phyloP scores from a whole-genome alignment of 202 grass and related monocot species.

The Thinopyrum obtusiflorum region DNA sequence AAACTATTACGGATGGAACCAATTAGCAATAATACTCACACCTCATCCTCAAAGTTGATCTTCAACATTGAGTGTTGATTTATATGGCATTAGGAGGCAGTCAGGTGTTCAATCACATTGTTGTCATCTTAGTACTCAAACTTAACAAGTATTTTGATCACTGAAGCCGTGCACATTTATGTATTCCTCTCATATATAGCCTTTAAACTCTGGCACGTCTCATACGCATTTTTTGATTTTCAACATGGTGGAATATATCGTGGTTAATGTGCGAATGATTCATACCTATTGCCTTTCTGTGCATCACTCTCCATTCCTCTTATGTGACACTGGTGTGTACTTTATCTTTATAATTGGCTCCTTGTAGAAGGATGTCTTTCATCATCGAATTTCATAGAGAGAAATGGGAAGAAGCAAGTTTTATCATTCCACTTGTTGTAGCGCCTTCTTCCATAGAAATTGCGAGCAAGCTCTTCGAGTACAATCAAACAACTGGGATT shows the following conservation, averaged over 20 bases:
- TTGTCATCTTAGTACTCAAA: background rate
- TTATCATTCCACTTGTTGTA: background rate
- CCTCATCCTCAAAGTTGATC: background rate
- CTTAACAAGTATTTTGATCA: background rate
- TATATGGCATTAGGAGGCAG: background rate
- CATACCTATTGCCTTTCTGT: background rate
- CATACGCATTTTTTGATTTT: background rate
- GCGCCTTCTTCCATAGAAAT: background rate
- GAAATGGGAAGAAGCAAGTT: background rate
- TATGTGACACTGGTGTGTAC: background rate
- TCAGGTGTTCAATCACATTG: background rate
- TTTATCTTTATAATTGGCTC: background rate
- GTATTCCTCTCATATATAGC: background rate
- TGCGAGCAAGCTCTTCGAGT: background rate
- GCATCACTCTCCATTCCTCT: background rate
- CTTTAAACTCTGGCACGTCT: background rate
- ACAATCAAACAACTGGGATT: background rate
- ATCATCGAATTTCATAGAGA: background rate
- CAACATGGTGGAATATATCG: background rate
- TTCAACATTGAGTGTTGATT: background rate
- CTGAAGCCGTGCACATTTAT: background rate
- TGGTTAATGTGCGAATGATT: background rate
- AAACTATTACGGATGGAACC: background rate
- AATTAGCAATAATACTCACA: background rate
- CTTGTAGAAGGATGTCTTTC: background rate